Base-by-base conservation (phyloP, 2,329 filamentous ascomycete species). In the Colletotrichum cordylinicola region DNA sequence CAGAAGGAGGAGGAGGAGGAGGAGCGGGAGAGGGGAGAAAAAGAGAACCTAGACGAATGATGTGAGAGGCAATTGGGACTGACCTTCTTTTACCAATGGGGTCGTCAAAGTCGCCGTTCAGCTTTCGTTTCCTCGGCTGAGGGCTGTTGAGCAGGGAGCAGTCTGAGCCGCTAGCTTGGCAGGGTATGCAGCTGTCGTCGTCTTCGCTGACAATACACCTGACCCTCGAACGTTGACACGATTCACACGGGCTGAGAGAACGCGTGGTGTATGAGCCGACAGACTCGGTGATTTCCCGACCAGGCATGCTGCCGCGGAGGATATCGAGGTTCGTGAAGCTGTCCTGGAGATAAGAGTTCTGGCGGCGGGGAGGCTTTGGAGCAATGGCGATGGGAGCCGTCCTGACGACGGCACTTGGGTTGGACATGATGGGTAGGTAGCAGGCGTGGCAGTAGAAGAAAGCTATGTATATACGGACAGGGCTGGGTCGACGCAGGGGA, bases 61-160 rank as follows among this genome's bases (percentile, higher is more conserved):
- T 5, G 37, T 29, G 58, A 37, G 70, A 35, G 35, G 67, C 60
- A 67, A 21, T 64, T 70, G n/a, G 35, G 52, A 65, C 91, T 87
- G 88, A 95, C 94, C 93, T 94, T 89, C 93, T 91, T 86, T 94
- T 94, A 81, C 90, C 90, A 78, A 93, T 74, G 24, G 69, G 37
- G 27, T 92, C 90, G 82, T 88, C 86, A 76, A 88, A 86, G 80
- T 93, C 90, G 81, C 91, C 90, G 84, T 93, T 91, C 78, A 95
- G 86, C 87, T 96, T 96, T 82, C 95, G 91, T 88, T 97, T 97
- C 80, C 95, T 91, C 73, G 94, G 93, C 81, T 93, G 92, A 29
- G 94, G 94, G 83, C 94, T 95, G 79, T 93, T 92, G 67, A 93
- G 89, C 82, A 96, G 92, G 58, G 95, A 96, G 85, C 95, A 97